Evolutionary conservation across 1,284 basidiomycete genomes (phyloP).

Genomic region (Trichosporon ovoides): DNA sequence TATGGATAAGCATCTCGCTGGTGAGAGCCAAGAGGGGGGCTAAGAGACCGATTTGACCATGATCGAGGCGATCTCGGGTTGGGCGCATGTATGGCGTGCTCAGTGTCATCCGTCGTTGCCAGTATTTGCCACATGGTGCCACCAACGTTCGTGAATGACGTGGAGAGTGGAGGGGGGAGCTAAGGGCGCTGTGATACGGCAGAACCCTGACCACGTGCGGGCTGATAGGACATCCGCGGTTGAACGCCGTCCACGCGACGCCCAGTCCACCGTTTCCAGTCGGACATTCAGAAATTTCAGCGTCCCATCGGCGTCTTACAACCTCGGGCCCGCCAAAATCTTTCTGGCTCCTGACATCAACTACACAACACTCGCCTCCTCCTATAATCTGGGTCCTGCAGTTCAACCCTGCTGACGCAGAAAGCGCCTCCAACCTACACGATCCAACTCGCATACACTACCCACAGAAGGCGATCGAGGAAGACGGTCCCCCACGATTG

Average conservation of each 20-base stretch:
- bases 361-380: neutral
- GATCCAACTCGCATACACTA: neutral
- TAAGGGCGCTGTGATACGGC: no score
- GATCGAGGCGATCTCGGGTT: neutral
- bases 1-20: neutral
- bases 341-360: neutral
- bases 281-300: neutral
- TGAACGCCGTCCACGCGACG: no score
- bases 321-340: neutral
- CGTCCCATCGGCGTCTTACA: neutral
- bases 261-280: neutral
- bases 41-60: constrained; percentile 5
- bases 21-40: neutral
- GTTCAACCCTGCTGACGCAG: constrained; percentile 4
- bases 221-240: neutral
- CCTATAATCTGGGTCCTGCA: neutral
- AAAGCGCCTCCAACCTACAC: neutral
- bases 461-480: no score
- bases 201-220: neutral
- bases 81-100: neutral
- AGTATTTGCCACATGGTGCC: constrained; percentile 1
- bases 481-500: no score
- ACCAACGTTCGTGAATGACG: neutral
- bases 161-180: neutral
- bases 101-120: neutral